A percentile compares a stretch with the other conserved stretches of the same genome.
Evolutionary conservation across 495 filamentous ascomycete genomes (phyloP).

Genomic region (Talaromyces stipitatus): DNA sequence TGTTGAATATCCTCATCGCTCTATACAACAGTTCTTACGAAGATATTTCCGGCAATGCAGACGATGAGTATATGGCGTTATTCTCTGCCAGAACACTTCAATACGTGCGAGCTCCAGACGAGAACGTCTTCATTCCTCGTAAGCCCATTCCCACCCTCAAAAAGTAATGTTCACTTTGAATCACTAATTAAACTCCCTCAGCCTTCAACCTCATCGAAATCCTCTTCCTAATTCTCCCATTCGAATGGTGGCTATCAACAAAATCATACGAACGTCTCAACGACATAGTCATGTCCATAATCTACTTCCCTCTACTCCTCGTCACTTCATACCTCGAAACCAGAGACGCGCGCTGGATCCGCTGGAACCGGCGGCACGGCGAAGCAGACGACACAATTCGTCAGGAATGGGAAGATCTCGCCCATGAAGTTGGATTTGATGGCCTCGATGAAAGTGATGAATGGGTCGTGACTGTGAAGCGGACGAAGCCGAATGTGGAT

Average conservation of each 20-base stretch:
- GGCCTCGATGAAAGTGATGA: constrained; percentile 51
- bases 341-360: constrained; percentile 57
- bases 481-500: constrained; percentile 70
- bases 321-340: constrained; percentile 72
- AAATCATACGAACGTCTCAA: constrained; percentile 68
- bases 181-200: not conserved
- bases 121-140: constrained; percentile 93
- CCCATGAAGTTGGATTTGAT: constrained; percentile 65
- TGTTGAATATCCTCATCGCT: constrained; percentile 91
- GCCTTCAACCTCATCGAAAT: constrained; percentile 91
- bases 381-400: constrained; percentile 84
- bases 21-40: constrained; percentile 95
- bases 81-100: constrained; percentile 89
- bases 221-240: constrained; percentile 65
- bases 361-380: constrained; percentile 62
- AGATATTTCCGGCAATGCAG: constrained; percentile 90
- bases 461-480: constrained; percentile 69
- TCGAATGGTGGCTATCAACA: constrained; percentile 90
- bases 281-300: constrained; percentile 72
- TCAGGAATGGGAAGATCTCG: constrained; percentile 90
- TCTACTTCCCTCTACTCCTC: constrained; percentile 81
- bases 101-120: constrained; percentile 92
- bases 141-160: constrained; percentile 14
- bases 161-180: not conserved
- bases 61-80: constrained; percentile 89